phyloP scores from a whole-genome alignment of 1,139 yeast species.

The Pichia sp. region DNA sequence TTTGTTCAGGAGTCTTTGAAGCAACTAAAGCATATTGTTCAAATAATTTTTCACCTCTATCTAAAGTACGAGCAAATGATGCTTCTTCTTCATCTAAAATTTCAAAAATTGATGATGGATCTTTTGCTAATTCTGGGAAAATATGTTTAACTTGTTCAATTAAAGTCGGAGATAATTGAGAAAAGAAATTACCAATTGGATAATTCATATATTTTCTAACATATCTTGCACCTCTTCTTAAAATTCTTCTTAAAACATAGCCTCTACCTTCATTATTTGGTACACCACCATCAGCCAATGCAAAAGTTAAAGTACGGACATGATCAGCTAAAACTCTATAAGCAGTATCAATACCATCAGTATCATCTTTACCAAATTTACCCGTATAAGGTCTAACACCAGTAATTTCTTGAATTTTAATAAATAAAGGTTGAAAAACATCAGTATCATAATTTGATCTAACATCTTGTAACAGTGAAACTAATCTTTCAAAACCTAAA shows the following conservation, averaged over 20 bases:
- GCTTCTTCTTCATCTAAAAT: slow-evolving; percentile 93
- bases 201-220: slow-evolving; percentile 94
- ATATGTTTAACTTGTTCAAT: slow-evolving; percentile 81
- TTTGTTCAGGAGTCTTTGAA: slow-evolving; percentile 64
- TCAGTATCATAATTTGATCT: slow-evolving; percentile 95
- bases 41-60: slow-evolving; percentile 94
- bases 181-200: slow-evolving; percentile 91
- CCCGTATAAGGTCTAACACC: slow-evolving; percentile 90
- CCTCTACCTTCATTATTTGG: slow-evolving; percentile 99
- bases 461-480: slow-evolving; percentile 86
- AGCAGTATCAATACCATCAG: slow-evolving; percentile 94
- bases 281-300: slow-evolving; percentile 97
- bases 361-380: slow-evolving; percentile 85
- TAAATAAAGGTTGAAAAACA: slow-evolving; percentile 84
- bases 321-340: slow-evolving; percentile 98
- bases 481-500: slow-evolving; percentile 97
- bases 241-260: slow-evolving; percentile 89
- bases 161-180: slow-evolving; percentile 85
- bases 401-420: slow-evolving; percentile 81
- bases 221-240: slow-evolving; percentile 96
- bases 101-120: slow-evolving; percentile 74
- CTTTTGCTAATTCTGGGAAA: slow-evolving; percentile 82
- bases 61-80: slow-evolving; percentile 89
- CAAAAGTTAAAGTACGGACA: slow-evolving; percentile 92
- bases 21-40: slow-evolving; percentile 89